A percentile compares a stretch with the other conserved stretches of the same genome.
Conservation (phyloP, 2,329 filamentous ascomycete species). For the Waltergamsia citrina region DNA sequence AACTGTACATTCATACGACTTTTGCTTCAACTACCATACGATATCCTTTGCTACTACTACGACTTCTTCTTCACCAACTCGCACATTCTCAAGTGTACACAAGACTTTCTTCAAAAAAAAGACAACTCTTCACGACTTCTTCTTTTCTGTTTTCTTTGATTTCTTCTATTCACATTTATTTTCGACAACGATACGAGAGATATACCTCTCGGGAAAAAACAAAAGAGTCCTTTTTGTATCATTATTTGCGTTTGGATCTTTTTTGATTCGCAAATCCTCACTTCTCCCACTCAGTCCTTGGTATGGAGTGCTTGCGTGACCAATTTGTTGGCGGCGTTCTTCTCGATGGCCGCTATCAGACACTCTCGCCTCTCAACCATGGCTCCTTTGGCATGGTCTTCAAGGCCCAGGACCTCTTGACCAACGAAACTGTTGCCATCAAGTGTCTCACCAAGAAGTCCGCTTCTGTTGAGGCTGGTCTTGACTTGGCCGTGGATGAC, state of each 20-base stretch:
- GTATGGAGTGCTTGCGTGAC: constrained; percentile 80
- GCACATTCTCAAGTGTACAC: not conserved
- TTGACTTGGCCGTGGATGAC: constrained; percentile 68
- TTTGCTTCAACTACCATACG: constrained; percentile 11
- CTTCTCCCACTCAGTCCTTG: constrained; percentile 10
- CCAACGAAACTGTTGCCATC: constrained; percentile 77
- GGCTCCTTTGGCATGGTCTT: constrained; percentile 99
- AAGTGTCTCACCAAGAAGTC: constrained; percentile 88
- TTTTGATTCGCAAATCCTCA: constrained; percentile 9
- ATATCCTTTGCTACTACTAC: constrained; percentile 6
- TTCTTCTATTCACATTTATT: constrained; percentile 3
- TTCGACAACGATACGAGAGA: constrained; percentile 5
- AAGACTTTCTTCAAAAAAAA: not conserved
- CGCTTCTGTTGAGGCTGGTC: constrained; percentile 47
- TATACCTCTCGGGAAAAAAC: too few species aligned
- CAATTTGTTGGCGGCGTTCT: constrained; percentile 71
- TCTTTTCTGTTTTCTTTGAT: constrained; percentile 1
- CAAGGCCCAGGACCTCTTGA: constrained; percentile 71
- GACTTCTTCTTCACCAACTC: not conserved
- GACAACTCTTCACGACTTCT: constrained; percentile 2
- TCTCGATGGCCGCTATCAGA: constrained; percentile 83
- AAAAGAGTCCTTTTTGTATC: constrained; percentile 4
- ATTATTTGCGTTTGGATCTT: constrained; percentile 8
- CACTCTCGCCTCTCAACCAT: constrained; percentile 91
- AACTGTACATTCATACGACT: constrained; percentile 21